phyloP scores from a whole-genome alignment of 352 stramenopile genomes.

The Pilasporangium apinafurcum region DNA sequence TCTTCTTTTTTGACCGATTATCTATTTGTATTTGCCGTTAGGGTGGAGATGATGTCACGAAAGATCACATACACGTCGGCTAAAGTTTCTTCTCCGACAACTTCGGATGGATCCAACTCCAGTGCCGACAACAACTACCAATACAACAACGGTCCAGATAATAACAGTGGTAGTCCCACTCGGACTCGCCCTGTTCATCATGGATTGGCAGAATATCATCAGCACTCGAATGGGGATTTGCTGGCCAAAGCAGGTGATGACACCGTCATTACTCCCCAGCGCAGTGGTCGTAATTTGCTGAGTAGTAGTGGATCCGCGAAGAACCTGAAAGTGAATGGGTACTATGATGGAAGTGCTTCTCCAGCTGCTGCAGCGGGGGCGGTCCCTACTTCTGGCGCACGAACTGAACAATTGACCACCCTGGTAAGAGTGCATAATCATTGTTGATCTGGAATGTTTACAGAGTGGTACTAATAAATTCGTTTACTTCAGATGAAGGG shows the following conservation, averaged over 20 bases:
- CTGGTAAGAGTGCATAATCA: conserved; percentile 22
- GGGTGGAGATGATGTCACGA: conserved; percentile 72
- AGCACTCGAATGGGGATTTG: conserved; percentile 31
- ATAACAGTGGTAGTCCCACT: conserved; percentile 43
- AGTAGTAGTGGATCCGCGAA: too few species aligned
- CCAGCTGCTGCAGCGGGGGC: conserved; percentile 5
- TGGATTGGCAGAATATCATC: conserved; percentile 29
- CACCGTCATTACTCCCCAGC: too few species aligned
- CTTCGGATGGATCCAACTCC: conserved; percentile 72
- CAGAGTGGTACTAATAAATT: neutral
- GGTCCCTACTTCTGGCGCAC: conserved; percentile 16
- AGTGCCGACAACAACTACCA: conserved; percentile 69
- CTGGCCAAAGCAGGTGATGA: conserved; percentile 29
- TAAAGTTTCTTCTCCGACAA: conserved; percentile 64
- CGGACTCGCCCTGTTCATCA: conserved; percentile 12
- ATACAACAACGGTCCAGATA: conserved; percentile 31
- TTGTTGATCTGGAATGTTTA: neutral
- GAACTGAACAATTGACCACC: conserved; percentile 42
- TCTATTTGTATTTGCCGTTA: too few species aligned
- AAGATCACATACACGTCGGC: conserved; percentile 59
- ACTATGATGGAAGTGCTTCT: conserved; percentile 7
- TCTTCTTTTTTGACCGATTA: neutral
- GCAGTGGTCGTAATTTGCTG: too few species aligned
- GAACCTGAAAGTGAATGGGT: too few species aligned
- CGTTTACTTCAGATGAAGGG: conserved; percentile 52